Evolutionary conservation across 331 rosid species (phyloP).

Genomic region (Quercus lobata): DNA sequence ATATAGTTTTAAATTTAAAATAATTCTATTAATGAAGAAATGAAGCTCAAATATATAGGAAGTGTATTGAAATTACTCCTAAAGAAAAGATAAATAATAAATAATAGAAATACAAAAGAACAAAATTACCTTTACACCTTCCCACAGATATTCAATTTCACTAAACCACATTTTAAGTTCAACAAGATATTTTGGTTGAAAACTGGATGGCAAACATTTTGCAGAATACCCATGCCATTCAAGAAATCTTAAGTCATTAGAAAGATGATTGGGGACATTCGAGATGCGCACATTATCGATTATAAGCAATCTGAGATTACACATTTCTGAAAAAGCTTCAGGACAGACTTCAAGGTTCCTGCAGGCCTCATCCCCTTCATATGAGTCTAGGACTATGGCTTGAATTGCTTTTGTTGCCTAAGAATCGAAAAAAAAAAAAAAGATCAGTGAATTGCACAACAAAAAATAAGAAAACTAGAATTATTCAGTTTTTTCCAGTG

Average conservation of each 20-base stretch:
- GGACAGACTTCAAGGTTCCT: not conserved
- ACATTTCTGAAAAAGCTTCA: constrained; percentile 1
- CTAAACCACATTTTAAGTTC: not conserved
- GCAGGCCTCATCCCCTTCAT: too few species aligned
- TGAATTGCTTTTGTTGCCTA: too few species aligned
- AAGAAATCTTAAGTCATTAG: constrained; percentile 8
- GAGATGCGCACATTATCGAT: not conserved
- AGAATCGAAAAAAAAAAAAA: too few species aligned
- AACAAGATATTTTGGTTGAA: constrained; percentile 6
- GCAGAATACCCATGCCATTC: constrained; percentile 11
- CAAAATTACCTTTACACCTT: constrained; percentile 10
- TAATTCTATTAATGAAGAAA: too few species aligned
- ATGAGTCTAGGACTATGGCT: too few species aligned
- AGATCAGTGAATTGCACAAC: too few species aligned
- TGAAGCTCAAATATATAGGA: too few species aligned
- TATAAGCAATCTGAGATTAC: constrained; percentile 8
- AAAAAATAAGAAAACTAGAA: too few species aligned
- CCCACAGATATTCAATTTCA: not conserved
- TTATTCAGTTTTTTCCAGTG: too few species aligned
- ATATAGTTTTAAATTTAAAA: too few species aligned
- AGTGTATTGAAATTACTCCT: not conserved
- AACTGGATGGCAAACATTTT: constrained; percentile 11
- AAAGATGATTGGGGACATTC: not conserved
- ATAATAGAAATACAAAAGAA: too few species aligned
- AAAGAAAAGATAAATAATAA: too few species aligned